Evolutionary conservation across 495 filamentous ascomycete species (phyloP), one percentile per base, ranked within the genome.

Genomic region (Sabuloglossum arenarium): DNA sequence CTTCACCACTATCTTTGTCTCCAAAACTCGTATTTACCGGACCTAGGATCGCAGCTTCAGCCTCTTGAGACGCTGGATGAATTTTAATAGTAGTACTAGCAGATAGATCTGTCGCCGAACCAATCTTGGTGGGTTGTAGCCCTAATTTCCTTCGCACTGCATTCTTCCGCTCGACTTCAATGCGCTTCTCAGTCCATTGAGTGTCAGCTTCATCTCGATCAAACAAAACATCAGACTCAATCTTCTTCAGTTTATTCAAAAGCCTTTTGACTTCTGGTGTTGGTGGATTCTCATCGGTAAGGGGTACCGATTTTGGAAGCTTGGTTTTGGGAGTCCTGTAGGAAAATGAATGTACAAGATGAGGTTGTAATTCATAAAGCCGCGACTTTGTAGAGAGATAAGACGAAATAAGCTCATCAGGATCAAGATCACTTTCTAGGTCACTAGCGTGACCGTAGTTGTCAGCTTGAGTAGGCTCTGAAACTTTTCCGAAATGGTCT

Each of bases 221-320:
- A 63, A 96, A 94, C 9, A 98, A 69, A 1, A 91, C 74, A 63
- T 98, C 91, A 11, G 80, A 80, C 60, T 88, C 84, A 31, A 96
- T 84, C 43, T 75, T 77, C 10, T 79, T 75, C 21, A 94, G 70
- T 63, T 87, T 90, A 12, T 77, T 72, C 32, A 80, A 73, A 1
- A 94, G 57, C 54, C 79, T 84, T 14, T 71, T 72, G 42, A 79
- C 69, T 59, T 80, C 74, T 3, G 75, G 70, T 34, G 74, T 68
- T 12, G 67, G 61, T 25, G 58, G 54, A 28, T 57, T 59, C 11
- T 63, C 47, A 30, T 64, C 68, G 37, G 57, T 58, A 53, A 59
- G 62, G 55, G 61, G 6, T 55, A 57, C 59, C 29, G 57, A 23
- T 63, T 58, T 64, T 19, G n/a, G n/a, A 32, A 45, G 28, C 54